A percentile compares a stretch with the other conserved stretches of the same genome.
Evolutionary conservation across 225 moss, liverwort and hornwort genomes (phyloP).

Genomic region (Polytrichum formosum): DNA sequence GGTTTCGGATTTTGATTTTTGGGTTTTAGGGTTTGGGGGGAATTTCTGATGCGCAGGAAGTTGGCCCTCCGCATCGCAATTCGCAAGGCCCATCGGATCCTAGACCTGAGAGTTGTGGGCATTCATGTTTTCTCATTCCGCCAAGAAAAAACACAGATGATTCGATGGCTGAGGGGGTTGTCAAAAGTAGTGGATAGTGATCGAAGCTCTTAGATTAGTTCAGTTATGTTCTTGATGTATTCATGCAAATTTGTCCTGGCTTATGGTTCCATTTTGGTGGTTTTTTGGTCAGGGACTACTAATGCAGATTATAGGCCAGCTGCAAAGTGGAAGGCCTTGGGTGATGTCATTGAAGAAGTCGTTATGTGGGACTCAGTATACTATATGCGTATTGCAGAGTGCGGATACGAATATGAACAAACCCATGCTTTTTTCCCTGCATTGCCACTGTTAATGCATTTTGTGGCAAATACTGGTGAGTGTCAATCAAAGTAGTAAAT

Average conservation of each 20-base stretch:
- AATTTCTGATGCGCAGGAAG: too few relatives aligned
- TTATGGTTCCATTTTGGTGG: slow-evolving; percentile 4
- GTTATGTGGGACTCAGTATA: slow-evolving; percentile 93
- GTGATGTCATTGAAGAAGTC: slow-evolving; percentile 56
- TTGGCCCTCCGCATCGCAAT: too few relatives aligned
- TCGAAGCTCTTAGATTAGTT: not conserved
- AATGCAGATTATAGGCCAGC: slow-evolving; percentile 20
- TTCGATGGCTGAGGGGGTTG: not conserved
- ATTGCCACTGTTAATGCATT: slow-evolving; percentile 62
- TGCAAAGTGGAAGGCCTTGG: slow-evolving; percentile 50
- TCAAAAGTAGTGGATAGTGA: not conserved
- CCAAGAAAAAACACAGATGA: slow-evolving; percentile 4
- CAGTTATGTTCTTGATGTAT: not conserved
- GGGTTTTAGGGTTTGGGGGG: too few relatives aligned
- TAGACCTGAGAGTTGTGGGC: not conserved
- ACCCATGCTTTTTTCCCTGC: slow-evolving; percentile 77
- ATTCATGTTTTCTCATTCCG: not conserved
- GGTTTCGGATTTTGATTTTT: too few relatives aligned
- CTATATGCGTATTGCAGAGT: slow-evolving; percentile 85
- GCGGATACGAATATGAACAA: slow-evolving; percentile 97
- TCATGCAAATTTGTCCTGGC: not conserved
- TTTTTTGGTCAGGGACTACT: slow-evolving; percentile 10
- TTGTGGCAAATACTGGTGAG: slow-evolving; percentile 58
- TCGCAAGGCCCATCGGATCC: too few relatives aligned
- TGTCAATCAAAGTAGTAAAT: not conserved